phyloP scores from a whole-genome alignment of 345 rosid species.

The Citrus sinensis region DVS_A1.0 CM039169.1:451001-451500 shows the following conservation, averaged over 20 bases:
- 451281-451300: background rate
- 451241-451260: slow-evolving; percentile 24
- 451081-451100: slow-evolving; percentile 41
- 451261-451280: too few relatives aligned
- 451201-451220: slow-evolving; percentile 80
- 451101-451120: slow-evolving; percentile 70
- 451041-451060: background rate
- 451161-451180: slow-evolving; percentile 56
- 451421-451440: too few relatives aligned
- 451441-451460: background rate
- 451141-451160: slow-evolving; percentile 51
- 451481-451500: background rate
- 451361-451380: background rate
- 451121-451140: slow-evolving; percentile 68
- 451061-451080: background rate
- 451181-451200: slow-evolving; percentile 67
- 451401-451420: background rate
- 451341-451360: too few relatives aligned
- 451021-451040: too few relatives aligned
- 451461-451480: background rate
- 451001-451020: too few relatives aligned
- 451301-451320: slow-evolving; percentile 17
- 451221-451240: slow-evolving; percentile 77
- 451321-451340: slow-evolving; percentile 11
- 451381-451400: background rate